Conservation (phyloP, 345 rosid genomes). For the Linum usitatissimum region DNA sequence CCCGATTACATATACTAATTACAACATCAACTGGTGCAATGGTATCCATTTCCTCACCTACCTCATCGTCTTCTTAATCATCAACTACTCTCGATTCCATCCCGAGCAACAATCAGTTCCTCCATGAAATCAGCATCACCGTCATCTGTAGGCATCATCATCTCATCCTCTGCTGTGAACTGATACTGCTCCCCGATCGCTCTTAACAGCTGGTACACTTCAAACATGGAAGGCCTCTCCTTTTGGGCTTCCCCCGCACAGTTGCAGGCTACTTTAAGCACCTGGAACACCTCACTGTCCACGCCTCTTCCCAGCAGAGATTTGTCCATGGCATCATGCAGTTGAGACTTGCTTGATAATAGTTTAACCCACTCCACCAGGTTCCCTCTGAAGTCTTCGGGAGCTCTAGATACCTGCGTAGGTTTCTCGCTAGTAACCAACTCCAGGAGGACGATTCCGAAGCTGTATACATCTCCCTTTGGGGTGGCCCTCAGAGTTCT, state of each 20-base stretch:
- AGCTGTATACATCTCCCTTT: slow-evolving; percentile 92
- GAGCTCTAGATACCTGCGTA: slow-evolving; percentile 44
- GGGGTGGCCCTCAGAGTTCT: slow-evolving; percentile 88
- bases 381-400: slow-evolving; percentile 77
- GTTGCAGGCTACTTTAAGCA: slow-evolving; percentile 71
- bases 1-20: background rate
- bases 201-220: slow-evolving; percentile 68
- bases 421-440: slow-evolving; percentile 84
- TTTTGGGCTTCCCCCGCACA: slow-evolving; percentile 54
- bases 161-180: slow-evolving; percentile 62
- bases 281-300: slow-evolving; percentile 66
- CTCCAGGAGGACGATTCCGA: slow-evolving; percentile 90
- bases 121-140: slow-evolving; percentile 43
- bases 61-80: background rate
- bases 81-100: slow-evolving; percentile 16
- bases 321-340: slow-evolving; percentile 52
- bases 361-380: slow-evolving; percentile 73
- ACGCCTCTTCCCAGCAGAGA: slow-evolving; percentile 45
- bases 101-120: slow-evolving; percentile 79
- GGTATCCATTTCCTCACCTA: background rate
- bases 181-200: slow-evolving; percentile 76
- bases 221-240: slow-evolving; percentile 88
- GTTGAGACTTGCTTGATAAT: slow-evolving; percentile 38
- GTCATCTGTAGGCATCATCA: slow-evolving; percentile 48
- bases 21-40: background rate